These are phyloP conservation scores for Neoscytalidium dimidiatum DNA, from an alignment of 2,329 filamentous ascomycete species.

Conservation along the genomic window DNA sequence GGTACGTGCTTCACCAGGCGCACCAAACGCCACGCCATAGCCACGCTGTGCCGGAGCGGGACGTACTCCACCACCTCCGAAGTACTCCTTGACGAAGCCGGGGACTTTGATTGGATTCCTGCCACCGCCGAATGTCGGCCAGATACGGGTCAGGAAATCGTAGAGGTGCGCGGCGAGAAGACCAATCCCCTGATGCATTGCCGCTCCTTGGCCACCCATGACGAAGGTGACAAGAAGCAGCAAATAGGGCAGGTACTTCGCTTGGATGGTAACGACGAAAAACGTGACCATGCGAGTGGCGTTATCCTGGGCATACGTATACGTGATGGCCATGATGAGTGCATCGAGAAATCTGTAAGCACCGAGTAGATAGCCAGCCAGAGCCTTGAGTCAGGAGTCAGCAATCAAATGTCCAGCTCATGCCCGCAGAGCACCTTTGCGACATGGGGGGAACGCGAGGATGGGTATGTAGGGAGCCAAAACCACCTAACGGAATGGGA, in stretches of 20 bases:
- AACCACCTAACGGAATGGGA: conserved; percentile 60
- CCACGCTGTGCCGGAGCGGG: conserved; percentile 4
- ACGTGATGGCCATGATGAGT: conserved; percentile 76
- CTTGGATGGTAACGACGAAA: conserved; percentile 80
- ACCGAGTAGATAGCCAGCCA: conserved; percentile 56
- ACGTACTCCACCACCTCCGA: conserved; percentile 46
- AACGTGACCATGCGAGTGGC: conserved; percentile 74
- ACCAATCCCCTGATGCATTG: conserved; percentile 71
- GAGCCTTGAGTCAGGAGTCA: conserved; percentile 26
- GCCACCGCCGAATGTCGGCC: conserved; percentile 86
- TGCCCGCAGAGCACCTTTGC: background rate
- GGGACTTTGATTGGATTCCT: conserved; percentile 76
- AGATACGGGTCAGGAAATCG: conserved; percentile 85
- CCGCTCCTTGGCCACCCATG: conserved; percentile 58
- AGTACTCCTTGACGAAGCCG: conserved; percentile 66
- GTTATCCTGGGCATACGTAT: conserved; percentile 85
- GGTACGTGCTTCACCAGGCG: conserved; percentile 9
- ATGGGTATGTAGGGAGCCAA: conserved; percentile 64
- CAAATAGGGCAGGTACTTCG: conserved; percentile 77
- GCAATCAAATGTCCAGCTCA: background rate
- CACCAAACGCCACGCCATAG: conserved; percentile 4
- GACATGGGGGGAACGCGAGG: background rate
- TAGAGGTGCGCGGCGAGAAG: conserved; percentile 85
- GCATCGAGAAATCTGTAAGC: conserved; percentile 58
- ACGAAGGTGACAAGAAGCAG: conserved; percentile 77